Evolutionary conservation across 169 alveolate species (phyloP).

Genomic region (Amoebophrya sp.): DNA sequence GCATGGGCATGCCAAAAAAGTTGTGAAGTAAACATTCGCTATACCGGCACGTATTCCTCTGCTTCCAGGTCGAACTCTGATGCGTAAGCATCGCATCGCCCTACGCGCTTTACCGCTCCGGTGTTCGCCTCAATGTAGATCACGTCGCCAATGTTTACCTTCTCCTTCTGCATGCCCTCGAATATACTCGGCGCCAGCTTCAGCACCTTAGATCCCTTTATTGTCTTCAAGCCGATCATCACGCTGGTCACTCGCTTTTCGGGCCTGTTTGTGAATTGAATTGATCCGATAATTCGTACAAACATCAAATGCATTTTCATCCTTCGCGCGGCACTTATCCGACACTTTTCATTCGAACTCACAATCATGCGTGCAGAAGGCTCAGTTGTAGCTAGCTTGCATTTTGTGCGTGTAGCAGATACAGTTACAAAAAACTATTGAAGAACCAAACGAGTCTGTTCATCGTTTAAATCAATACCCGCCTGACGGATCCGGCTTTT

Average conservation of each 20-base stretch:
- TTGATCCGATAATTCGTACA: too few relatives aligned
- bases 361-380: too few relatives aligned
- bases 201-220: slow-evolving; percentile 93
- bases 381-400: too few relatives aligned
- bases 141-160: slow-evolving; percentile 66
- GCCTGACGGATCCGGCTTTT: slow-evolving; percentile 39
- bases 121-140: slow-evolving; percentile 93
- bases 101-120: slow-evolving; percentile 96
- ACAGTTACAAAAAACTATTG: too few relatives aligned
- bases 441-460: too few relatives aligned
- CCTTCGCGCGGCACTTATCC: too few relatives aligned
- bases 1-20: too few relatives aligned
- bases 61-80: slow-evolving; percentile 97
- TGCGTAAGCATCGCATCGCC: slow-evolving; percentile 95
- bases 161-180: slow-evolving; percentile 91
- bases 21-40: too few relatives aligned
- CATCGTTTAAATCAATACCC: too few relatives aligned
- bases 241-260: slow-evolving; percentile 85
- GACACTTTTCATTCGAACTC: too few relatives aligned
- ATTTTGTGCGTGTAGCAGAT: too few relatives aligned
- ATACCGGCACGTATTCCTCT: slow-evolving; percentile 70
- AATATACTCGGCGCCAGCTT: slow-evolving; percentile 92
- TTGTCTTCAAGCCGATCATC: slow-evolving; percentile 87
- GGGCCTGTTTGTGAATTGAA: not conserved
- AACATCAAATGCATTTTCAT: too few relatives aligned